Evolutionary conservation across 1,139 yeast genomes (phyloP).

Genomic region (Nakaseomyces sp.): DNA sequence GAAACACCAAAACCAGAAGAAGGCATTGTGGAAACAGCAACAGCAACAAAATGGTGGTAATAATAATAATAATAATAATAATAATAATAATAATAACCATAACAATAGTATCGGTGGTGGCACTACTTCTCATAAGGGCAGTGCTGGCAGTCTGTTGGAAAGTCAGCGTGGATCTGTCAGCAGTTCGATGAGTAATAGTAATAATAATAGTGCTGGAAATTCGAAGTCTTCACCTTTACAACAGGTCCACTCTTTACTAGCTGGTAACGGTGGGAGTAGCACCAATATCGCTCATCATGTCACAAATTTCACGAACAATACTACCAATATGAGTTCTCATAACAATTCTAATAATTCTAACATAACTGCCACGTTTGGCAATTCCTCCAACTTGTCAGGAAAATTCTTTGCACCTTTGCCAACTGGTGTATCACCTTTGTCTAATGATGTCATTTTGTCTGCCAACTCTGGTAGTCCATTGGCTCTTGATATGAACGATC

Average conservation of each 20-base stretch:
- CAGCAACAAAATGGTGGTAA: constrained; percentile 3
- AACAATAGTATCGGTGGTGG: too few relatives aligned
- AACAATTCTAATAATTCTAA: too few relatives aligned
- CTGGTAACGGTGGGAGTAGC: neutral
- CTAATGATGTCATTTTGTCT: constrained; percentile 47
- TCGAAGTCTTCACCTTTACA: constrained; percentile 1
- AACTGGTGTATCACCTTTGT: constrained; percentile 7
- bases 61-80: constrained; percentile 8
- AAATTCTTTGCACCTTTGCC: constrained; percentile 4
- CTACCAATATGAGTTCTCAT: neutral
- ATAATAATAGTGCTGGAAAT: constrained; percentile 1
- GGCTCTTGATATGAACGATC: constrained; percentile 79
- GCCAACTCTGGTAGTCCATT: constrained; percentile 36
- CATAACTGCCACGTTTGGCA: neutral
- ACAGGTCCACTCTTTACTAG: neutral
- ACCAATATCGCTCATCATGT: neutral
- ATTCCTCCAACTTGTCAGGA: neutral
- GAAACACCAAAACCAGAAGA: constrained; percentile 41
- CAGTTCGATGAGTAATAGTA: neutral
- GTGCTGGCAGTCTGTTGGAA: neutral
- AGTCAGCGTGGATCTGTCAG: constrained; percentile 1
- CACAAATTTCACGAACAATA: neutral
- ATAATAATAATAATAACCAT: constrained; percentile 5
- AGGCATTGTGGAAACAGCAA: constrained; percentile 31
- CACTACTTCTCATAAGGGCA: neutral